Percentiles rank a stretch among this genome's conserved stretches.
Evolutionary conservation across 805 yeast genomes (phyloP).

Genomic region (Metschnikowia shivogae): DNA sequence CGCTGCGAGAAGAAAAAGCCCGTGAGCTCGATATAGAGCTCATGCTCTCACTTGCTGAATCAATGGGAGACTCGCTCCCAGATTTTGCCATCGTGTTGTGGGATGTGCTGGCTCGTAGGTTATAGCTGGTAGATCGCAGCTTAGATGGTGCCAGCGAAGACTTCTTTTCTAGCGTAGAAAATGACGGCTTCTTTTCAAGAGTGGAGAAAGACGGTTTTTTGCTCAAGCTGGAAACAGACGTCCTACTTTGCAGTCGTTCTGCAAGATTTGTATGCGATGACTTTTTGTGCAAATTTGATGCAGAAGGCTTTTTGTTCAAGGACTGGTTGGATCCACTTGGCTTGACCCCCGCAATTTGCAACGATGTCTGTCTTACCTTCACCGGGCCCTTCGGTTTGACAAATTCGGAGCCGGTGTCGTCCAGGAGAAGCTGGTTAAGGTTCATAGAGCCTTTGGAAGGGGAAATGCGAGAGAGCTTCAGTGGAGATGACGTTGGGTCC

Average conservation of each 20-base stretch:
- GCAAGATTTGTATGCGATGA: conserved; percentile 6
- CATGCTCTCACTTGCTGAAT: not conserved
- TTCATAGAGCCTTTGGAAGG: conserved; percentile 41
- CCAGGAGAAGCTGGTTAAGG: conserved; percentile 29
- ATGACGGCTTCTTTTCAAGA: conserved; percentile 17
- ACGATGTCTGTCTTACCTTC: conserved; percentile 26
- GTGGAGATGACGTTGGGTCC: conserved; percentile 10
- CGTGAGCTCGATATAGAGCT: not conserved
- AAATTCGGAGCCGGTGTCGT: conserved; percentile 16
- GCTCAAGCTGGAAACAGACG: conserved; percentile 7
- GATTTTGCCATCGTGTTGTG: no score
- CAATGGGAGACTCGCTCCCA: no score
- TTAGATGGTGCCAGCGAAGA: not conserved
- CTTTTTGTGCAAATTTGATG: conserved; percentile 6
- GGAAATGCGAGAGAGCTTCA: conserved; percentile 23
- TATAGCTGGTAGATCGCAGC: not conserved
- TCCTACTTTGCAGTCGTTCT: conserved; percentile 17
- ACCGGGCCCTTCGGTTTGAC: conserved; percentile 24
- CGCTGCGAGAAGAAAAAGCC: not conserved
- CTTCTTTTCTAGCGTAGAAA: conserved; percentile 9
- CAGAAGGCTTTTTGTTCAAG: conserved; percentile 1
- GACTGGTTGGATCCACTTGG: conserved; percentile 1
- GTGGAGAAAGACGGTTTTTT: conserved; percentile 13
- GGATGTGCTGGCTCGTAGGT: conserved; percentile 1
- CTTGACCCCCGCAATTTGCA: conserved; percentile 35